A percentile compares a stretch with the other conserved stretches of the same genome.
Conservation (phyloP, 2,329 filamentous ascomycete genomes). For the Akanthomyces lecanii region DNA sequence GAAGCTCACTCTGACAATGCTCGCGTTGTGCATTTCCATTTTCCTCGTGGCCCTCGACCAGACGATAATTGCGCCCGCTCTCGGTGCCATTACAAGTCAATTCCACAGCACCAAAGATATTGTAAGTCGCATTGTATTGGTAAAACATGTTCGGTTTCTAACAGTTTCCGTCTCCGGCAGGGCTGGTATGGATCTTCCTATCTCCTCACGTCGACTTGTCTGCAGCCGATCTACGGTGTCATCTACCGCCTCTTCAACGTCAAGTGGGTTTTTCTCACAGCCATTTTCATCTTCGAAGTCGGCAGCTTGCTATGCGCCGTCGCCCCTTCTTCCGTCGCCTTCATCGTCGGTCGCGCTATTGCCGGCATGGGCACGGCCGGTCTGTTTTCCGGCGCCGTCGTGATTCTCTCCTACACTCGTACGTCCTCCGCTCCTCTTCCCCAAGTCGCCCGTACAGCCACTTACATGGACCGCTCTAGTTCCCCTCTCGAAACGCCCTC, state of each 20-base stretch:
- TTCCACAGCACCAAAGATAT: slow-evolving; percentile 44
- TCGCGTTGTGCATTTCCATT: slow-evolving; percentile 41
- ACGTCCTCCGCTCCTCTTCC: slow-evolving; percentile 12
- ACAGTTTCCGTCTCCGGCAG: slow-evolving; percentile 18
- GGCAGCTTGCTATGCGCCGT: slow-evolving; percentile 43
- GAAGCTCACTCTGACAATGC: slow-evolving; percentile 39
- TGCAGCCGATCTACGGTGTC: slow-evolving; percentile 47
- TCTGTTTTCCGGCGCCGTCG: slow-evolving; percentile 46
- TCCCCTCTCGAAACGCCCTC: slow-evolving; percentile 49
- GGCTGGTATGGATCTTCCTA: slow-evolving; percentile 51
- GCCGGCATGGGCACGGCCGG: slow-evolving; percentile 50
- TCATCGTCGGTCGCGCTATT: slow-evolving; percentile 50
- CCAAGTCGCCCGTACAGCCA: neutral
- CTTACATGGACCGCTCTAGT: slow-evolving; percentile 41
- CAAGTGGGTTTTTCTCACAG: slow-evolving; percentile 41
- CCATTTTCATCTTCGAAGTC: slow-evolving; percentile 41
- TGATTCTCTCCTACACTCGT: slow-evolving; percentile 43
- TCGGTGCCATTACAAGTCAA: slow-evolving; percentile 47
- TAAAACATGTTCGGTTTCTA: slow-evolving; percentile 9
- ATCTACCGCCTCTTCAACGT: slow-evolving; percentile 48
- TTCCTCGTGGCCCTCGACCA: slow-evolving; percentile 50
- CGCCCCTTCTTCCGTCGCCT: slow-evolving; percentile 42
- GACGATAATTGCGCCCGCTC: slow-evolving; percentile 49
- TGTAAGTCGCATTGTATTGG: slow-evolving; percentile 23
- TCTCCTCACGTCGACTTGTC: slow-evolving; percentile 45